A percentile compares a stretch with the other conserved stretches of the same genome.
phyloP scores from a whole-genome alignment of 2,329 filamentous ascomycete species.

The Colletotrichum godetiae region DNA sequence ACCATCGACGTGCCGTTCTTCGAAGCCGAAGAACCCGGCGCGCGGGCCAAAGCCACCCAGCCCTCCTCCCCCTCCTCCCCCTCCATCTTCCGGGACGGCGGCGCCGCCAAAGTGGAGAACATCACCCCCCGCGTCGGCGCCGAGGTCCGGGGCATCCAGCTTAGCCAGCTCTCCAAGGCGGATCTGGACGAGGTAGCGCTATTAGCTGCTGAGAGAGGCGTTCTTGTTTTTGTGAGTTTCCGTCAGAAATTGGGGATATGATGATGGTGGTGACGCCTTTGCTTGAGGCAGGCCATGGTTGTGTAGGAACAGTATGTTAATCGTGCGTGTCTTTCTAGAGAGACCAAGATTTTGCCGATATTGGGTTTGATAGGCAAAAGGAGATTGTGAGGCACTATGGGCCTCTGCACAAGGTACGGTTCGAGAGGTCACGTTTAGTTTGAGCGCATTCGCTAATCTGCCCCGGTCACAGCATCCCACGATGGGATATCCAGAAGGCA shows the following conservation, averaged over 20 bases:
- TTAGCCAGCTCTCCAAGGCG: conserved; percentile 39
- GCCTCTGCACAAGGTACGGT: conserved; percentile 40
- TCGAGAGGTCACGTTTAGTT: no score
- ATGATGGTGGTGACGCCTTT: no score
- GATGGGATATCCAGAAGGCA: conserved; percentile 45
- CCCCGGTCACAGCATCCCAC: conserved; percentile 40
- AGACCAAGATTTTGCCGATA: conserved; percentile 46
- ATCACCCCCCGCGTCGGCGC: conserved; percentile 45
- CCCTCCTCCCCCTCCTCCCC: conserved; percentile 9
- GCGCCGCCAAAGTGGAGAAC: conserved; percentile 25
- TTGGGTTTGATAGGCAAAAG: conserved; percentile 44
- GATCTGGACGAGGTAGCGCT: conserved; percentile 45
- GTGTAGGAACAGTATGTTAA: no score
- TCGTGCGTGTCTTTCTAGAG: conserved; percentile 33
- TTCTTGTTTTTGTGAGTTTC: conserved; percentile 44
- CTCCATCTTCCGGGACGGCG: conserved; percentile 35
- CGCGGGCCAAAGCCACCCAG: conserved; percentile 42
- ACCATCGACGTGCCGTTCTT: conserved; percentile 42
- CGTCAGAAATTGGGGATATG: no score
- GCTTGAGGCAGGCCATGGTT: no score
- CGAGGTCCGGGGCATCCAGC: conserved; percentile 44
- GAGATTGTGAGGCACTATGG: conserved; percentile 46
- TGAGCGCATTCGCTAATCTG: no score
- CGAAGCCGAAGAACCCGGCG: conserved; percentile 45
- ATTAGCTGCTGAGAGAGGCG: conserved; percentile 45